These are phyloP conservation scores for Liquidambar formosana DNA, from an alignment of 164 flowering plant genomes.

Conservation along the genomic window DNA sequence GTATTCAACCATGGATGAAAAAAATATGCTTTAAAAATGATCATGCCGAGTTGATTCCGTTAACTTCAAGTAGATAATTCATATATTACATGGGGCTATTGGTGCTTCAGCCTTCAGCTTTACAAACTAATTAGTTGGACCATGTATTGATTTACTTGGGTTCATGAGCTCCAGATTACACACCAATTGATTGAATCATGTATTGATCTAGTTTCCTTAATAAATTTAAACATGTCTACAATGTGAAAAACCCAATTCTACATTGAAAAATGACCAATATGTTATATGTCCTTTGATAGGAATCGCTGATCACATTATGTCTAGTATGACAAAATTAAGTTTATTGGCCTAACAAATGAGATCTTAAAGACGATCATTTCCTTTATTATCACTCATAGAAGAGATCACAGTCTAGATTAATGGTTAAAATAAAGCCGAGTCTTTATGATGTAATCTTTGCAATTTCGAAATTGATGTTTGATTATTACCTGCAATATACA, in stretches of 20 bases:
- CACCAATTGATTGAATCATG: background rate
- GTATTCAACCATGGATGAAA: background rate
- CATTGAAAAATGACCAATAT: too few relatives aligned
- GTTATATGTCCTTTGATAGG: too few relatives aligned
- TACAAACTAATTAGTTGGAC: too few relatives aligned
- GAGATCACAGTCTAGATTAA: background rate
- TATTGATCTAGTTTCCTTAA: background rate
- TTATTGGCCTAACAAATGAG: too few relatives aligned
- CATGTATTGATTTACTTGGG: background rate
- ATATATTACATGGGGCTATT: too few relatives aligned
- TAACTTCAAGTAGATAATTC: too few relatives aligned
- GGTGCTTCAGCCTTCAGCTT: too few relatives aligned
- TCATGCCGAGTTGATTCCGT: too few relatives aligned
- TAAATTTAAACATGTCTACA: background rate
- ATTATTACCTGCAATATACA: constrained; percentile 83
- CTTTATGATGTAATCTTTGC: background rate
- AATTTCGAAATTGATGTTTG: background rate
- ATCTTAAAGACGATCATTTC: background rate
- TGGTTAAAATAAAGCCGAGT: background rate
- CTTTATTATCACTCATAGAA: background rate
- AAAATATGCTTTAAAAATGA: too few relatives aligned
- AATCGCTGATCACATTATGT: too few relatives aligned
- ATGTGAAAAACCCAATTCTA: background rate
- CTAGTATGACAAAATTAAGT: too few relatives aligned
- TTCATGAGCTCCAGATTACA: background rate